Evolutionary conservation across 768 basidiomycete species (phyloP), one percentile per base, ranked within the genome.

Genomic region (Pholiota conissans): DNA sequence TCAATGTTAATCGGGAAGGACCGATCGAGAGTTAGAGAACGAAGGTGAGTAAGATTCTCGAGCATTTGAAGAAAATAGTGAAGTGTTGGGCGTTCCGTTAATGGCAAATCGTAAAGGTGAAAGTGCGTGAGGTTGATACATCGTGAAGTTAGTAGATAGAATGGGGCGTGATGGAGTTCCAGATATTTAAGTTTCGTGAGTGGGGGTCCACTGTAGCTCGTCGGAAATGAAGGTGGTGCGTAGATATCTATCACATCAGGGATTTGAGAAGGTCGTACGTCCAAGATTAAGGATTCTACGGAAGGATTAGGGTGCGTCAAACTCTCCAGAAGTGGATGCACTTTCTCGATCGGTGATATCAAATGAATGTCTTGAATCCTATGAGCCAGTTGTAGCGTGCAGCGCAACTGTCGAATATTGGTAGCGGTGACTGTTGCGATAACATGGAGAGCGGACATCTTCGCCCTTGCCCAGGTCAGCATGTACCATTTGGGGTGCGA

Each of bases 101-200:
- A 61, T 2, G 74, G 75, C 49, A 76, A 64, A 60, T 76, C 62
- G 57, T 73, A 65, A 57, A 78, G 68, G 48, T 72, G 72, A 16
- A 78, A 58, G 46, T 71, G 63, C 18, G 68, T 73, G 28, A 78
- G 61, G n/a, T 66, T 68, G 8, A 65, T 73, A 60, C 68, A 78
- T 20, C 74, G 72, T 29, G 69, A 59, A 6, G 73, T 74, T 7
- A 77, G 58, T 29, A 78, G 70, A 56, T 73, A 71, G 27, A 78
- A 70, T 13, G 77, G 77, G 6, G 71, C 61, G 32, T 70, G 63
- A 32, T 67, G 71, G 18, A 78, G 58, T 56, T 78, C 74, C 52
- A 76, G 59, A 52, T 72, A 70, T 40, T 57, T 67, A 50, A 78
- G 67, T 16, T 64, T 67, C 24, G 60, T 67, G 1, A 76, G 61